Base-by-base conservation (phyloP, 2,329 filamentous ascomycete species). In the Colletotrichum sp. region DNA sequence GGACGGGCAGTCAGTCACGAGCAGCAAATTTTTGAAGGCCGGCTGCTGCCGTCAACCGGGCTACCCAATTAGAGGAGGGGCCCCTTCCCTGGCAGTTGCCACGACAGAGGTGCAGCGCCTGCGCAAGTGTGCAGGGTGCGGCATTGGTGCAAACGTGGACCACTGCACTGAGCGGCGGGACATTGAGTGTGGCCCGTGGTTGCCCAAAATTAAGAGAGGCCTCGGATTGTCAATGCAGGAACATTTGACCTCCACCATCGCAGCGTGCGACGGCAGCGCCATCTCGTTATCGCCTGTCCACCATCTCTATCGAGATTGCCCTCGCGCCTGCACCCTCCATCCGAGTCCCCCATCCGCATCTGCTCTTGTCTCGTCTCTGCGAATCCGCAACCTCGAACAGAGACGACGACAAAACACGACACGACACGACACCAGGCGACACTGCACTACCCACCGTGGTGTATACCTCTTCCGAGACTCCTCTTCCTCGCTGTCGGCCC, bases 171-270 rank as follows among this genome's bases (percentile, higher is more conserved):
- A 27, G 55, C 39, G 70, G 13, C 55, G 25, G 55, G n/a, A 19
- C n/a, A 25, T 25, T 6, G 32, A 63, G 25, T 30, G 34, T 65
- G 73, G 73, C 66, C 72, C 67, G 75, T 77, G 75, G 67, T 74
- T 75, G 70, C 67, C 75, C 67, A 71, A 71, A 75, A 57, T 49
- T 52, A 52, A 52, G 71, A 65, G 75, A 59, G 49, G 71, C 55
- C 66, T 75, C 59, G 61, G 75, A 36, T 63, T 77, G 66, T 76
- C 72, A 75, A 77, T 77, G 75, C 75, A 77, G 75, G 72, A 71
- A 77, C 74, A 69, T 49, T 61, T 30, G 64, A 32, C 22, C 57
- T 69, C 70, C 74, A 65, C 71, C 65, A 74, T 52, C 59, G 57
- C 59, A 59, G 71, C 19, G 59, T 69, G 64, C 71, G 65, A 73